Percentiles rank a stretch among this genome's conserved stretches.
phyloP scores from a whole-genome alignment of 2,329 filamentous ascomycete species.

The Zelopaecilomyces penicillatus region DNA sequence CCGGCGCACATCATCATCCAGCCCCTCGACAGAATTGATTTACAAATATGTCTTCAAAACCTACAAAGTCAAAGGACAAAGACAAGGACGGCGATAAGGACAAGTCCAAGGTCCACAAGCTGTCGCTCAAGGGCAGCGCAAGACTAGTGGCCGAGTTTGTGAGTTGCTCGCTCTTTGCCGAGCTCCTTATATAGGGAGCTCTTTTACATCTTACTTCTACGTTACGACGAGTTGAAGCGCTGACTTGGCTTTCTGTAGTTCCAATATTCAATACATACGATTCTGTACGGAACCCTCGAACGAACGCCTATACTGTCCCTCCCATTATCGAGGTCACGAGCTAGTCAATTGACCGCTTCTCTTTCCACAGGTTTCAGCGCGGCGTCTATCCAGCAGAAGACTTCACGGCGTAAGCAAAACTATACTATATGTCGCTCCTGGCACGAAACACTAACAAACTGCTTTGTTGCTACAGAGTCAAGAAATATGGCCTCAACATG shows the following conservation, averaged over 20 bases:
- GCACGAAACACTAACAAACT: not conserved
- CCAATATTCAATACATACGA: slow-evolving; percentile 97
- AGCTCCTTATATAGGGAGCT: slow-evolving; percentile 46
- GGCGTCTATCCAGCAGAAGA: slow-evolving; percentile 88
- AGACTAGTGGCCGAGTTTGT: slow-evolving; percentile 95
- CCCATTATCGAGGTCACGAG: not conserved
- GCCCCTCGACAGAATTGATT: no score
- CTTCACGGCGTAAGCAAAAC: slow-evolving; percentile 67
- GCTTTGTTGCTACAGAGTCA: slow-evolving; percentile 46
- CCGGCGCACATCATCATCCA: no score
- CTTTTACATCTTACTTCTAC: not conserved
- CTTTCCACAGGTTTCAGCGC: slow-evolving; percentile 63
- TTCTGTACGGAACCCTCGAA: slow-evolving; percentile 53
- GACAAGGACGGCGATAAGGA: slow-evolving; percentile 40
- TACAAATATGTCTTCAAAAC: not conserved
- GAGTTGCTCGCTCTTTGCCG: slow-evolving; percentile 10
- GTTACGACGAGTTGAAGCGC: not conserved
- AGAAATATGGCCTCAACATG: slow-evolving; percentile 99
- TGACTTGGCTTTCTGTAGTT: slow-evolving; percentile 45
- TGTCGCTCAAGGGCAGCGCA: slow-evolving; percentile 74
- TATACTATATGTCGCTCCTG: no score
- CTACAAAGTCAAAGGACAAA: slow-evolving; percentile 26
- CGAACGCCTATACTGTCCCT: not conserved
- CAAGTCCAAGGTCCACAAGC: slow-evolving; percentile 89
- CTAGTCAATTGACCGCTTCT: slow-evolving; percentile 6